phyloP scores from a whole-genome alignment of 2,329 filamentous ascomycete genomes.

The Botrytis fabae region DNA sequence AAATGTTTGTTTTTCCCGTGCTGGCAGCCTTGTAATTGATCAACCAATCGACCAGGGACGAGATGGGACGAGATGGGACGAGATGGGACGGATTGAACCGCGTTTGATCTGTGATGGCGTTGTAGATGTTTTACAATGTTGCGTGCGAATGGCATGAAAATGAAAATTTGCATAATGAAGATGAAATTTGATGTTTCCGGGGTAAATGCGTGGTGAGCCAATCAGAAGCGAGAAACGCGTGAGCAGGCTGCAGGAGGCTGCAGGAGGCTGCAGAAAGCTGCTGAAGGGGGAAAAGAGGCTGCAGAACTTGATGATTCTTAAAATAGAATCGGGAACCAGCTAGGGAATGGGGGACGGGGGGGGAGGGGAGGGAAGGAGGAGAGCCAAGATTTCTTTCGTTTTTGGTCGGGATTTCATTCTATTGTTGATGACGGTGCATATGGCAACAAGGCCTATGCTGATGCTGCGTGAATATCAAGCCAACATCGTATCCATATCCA shows the following conservation, averaged over 20 bases:
- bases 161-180: not conserved
- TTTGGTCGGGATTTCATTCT: not conserved
- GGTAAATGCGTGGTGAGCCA: not conserved
- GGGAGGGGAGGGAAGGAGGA: not conserved
- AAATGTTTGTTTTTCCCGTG: not conserved
- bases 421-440: too few relatives aligned
- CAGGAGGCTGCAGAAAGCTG: not conserved
- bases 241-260: not conserved
- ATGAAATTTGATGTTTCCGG: not conserved
- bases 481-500: not conserved
- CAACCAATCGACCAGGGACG: not conserved
- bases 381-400: not conserved
- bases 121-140: not conserved
- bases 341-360: not conserved
- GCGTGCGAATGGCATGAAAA: not conserved
- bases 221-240: not conserved
- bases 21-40: not conserved
- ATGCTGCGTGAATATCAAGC: not conserved
- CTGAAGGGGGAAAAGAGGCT: not conserved
- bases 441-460: not conserved
- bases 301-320: not conserved
- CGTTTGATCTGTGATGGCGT: not conserved
- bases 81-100: not conserved
- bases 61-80: not conserved
- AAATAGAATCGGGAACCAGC: not conserved